Evolutionary conservation across 495 filamentous ascomycete genomes (phyloP).

Genomic region (Niebla homalea): DNA sequence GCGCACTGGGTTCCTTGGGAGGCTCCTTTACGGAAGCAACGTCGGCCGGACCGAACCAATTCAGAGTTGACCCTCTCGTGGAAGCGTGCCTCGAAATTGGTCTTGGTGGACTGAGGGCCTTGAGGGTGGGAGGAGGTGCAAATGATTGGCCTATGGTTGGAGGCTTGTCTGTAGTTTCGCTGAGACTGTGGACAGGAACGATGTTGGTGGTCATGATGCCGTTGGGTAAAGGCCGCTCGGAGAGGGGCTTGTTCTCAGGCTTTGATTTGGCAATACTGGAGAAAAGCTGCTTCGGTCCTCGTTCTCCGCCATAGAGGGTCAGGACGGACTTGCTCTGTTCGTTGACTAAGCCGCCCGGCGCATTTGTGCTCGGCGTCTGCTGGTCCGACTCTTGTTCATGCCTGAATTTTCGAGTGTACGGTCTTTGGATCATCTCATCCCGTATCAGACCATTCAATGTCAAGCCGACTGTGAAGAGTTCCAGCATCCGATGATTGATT

Average conservation of each 20-base stretch:
- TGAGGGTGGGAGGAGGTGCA: slow-evolving; percentile 51
- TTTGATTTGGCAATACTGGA: slow-evolving; percentile 60
- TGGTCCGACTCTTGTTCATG: neutral
- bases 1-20: slow-evolving; percentile 25
- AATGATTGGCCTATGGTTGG: slow-evolving; percentile 73
- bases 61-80: slow-evolving; percentile 46
- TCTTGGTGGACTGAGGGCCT: slow-evolving; percentile 59
- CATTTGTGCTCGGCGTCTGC: neutral
- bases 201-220: slow-evolving; percentile 61
- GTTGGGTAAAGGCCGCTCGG: slow-evolving; percentile 54
- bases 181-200: slow-evolving; percentile 37
- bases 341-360: slow-evolving; percentile 7
- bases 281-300: slow-evolving; percentile 63
- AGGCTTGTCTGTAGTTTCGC: slow-evolving; percentile 31
- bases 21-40: slow-evolving; percentile 11
- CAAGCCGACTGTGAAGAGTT: slow-evolving; percentile 31
- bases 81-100: slow-evolving; percentile 41
- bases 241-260: slow-evolving; percentile 32
- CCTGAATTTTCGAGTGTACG: slow-evolving; percentile 9
- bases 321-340: slow-evolving; percentile 44
- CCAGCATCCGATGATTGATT: slow-evolving; percentile 21
- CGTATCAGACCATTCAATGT: slow-evolving; percentile 34
- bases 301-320: slow-evolving; percentile 58
- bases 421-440: slow-evolving; percentile 28
- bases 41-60: slow-evolving; percentile 46